Base-by-base conservation (phyloP, 1,284 basidiomycete genomes). In the Boletus semigastroideus region DNA sequence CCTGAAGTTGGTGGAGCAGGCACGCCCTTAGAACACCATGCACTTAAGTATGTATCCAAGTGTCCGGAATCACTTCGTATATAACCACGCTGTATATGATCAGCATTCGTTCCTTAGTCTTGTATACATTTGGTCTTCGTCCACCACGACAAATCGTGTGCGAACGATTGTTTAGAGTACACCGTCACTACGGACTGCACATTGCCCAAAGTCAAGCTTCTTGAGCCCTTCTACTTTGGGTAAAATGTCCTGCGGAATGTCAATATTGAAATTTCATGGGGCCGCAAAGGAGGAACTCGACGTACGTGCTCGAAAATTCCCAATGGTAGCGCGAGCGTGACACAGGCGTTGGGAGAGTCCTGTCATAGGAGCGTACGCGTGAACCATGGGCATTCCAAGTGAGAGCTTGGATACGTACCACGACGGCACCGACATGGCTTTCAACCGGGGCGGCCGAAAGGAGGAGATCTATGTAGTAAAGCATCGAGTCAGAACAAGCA, bases 291-390 rank as follows among this genome's bases (percentile, higher is more conserved):
- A 3, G 22, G 7, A 10, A 16, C 8, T 4, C 30, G 46, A 70
- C 78, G 54, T 46, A 85, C 84, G 61, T 83, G 78, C 48, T 88
- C 84, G 60, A 90, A 90, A 58, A 89, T 90, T 7, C 80, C 85
- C 22, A 83, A 74, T 3, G 87, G 87, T 4, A 90, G 73, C 0
- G 78, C 86, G 39, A 90, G 71, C 0, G 86, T 90, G 2, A 89
- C 87, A 60, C 86, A 89, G 1, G 86, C 87, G 58, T 90, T 90
- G 3, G 87, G 87, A 4, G 84, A 85, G 65, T 90, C 85, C 82
- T 84, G 57, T 50, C 37, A 13, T 14, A 14, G 14, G 51, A 31
- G 38, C 12, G 19, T 33, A 37, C 16, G 3, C 6, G 19, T 49
- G 5, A 12, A 39, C 5, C 47, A 14, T 44, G 4, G 13, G n/a